Conservation (phyloP, 1,139 yeast species). For the Geotrichum cucujoidarum region DNA sequence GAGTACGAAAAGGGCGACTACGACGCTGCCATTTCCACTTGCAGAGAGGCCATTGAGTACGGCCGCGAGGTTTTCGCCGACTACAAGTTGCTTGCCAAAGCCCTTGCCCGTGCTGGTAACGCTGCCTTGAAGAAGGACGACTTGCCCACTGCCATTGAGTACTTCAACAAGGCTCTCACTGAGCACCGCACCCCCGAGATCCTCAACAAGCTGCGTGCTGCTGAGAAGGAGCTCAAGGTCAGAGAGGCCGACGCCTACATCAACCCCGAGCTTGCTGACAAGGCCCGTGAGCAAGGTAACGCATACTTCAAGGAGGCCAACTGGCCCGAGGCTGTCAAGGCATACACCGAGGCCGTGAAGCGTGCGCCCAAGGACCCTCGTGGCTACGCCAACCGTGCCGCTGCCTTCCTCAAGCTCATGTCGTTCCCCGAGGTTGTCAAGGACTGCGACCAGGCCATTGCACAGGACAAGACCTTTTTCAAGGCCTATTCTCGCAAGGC, state of each 20-base stretch:
- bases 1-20: conserved; percentile 93
- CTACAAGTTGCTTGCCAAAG: conserved; percentile 85
- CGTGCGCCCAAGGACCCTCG: conserved; percentile 95
- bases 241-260: conserved; percentile 73
- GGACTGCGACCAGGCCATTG: conserved; percentile 88
- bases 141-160: conserved; percentile 65
- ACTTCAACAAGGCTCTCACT: conserved; percentile 85
- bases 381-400: conserved; percentile 97
- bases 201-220: conserved; percentile 74
- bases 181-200: conserved; percentile 97
- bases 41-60: conserved; percentile 76
- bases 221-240: conserved; percentile 80
- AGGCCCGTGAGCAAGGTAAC: conserved; percentile 90
- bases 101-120: conserved; percentile 88
- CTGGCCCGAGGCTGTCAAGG: conserved; percentile 95
- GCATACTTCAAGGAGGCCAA: conserved; percentile 83
- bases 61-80: conserved; percentile 91
- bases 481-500: conserved; percentile 98
- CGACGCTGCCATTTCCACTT: conserved; percentile 75
- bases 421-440: conserved; percentile 95
- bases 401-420: conserved; percentile 88
- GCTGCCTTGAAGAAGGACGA: conserved; percentile 72
- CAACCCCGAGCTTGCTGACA: conserved; percentile 90
- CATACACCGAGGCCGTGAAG: conserved; percentile 91
- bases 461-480: conserved; percentile 78